Evolutionary conservation across 805 yeast genomes (phyloP).

Genomic region (Peterozyma xylosa): DNA sequence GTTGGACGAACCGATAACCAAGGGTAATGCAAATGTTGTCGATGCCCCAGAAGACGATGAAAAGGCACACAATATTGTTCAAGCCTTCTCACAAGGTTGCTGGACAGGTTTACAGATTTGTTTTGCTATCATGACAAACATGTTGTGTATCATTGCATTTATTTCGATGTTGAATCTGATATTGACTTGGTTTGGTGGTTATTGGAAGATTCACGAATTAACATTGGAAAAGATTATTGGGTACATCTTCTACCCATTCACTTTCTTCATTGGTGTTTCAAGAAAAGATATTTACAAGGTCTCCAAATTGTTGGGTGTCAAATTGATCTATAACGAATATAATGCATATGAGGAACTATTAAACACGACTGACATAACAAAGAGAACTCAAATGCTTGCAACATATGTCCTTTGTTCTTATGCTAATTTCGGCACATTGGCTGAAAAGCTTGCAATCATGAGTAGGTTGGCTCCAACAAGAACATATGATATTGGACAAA

Average conservation of each 20-base stretch:
- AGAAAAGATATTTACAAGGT: conserved; percentile 43
- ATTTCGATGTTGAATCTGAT: conserved; percentile 50
- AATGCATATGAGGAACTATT: conserved; percentile 38
- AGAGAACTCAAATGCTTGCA: conserved; percentile 45
- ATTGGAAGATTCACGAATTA: conserved; percentile 49
- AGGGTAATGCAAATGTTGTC: conserved; percentile 40
- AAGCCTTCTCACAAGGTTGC: conserved; percentile 40
- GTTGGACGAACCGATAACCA: conserved; percentile 44
- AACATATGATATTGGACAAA: conserved; percentile 35
- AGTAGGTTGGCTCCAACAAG: conserved; percentile 44
- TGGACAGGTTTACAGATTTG: conserved; percentile 51
- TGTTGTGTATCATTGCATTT: conserved; percentile 53
- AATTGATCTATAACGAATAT: conserved; percentile 56
- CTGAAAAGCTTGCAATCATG: conserved; percentile 53
- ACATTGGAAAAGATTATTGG: conserved; percentile 50
- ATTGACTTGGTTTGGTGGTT: conserved; percentile 53
- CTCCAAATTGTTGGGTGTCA: conserved; percentile 44
- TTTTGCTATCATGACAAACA: conserved; percentile 47
- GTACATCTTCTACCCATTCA: conserved; percentile 51
- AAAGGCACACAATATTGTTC: conserved; percentile 28
- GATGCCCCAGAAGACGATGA: conserved; percentile 28
- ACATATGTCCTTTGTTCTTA: conserved; percentile 57
- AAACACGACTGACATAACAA: conserved; percentile 28
- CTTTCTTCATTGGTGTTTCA: conserved; percentile 52
- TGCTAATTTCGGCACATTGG: conserved; percentile 52